Evolutionary conservation across 257 asterid genomes (phyloP).

Genomic region (Solanum chmielewskii): DNA sequence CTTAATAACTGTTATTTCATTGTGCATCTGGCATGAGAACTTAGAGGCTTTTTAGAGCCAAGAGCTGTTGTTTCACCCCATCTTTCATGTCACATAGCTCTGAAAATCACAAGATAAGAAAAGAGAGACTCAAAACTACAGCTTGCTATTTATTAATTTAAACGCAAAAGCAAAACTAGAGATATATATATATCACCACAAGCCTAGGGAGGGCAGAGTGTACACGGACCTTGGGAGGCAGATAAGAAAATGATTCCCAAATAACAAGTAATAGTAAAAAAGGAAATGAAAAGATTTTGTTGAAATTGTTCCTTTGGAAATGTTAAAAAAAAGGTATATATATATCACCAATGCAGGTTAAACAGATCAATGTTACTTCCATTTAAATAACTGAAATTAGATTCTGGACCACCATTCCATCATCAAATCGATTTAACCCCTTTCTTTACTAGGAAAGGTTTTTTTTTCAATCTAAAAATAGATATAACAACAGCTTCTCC

Average conservation of each 20-base stretch:
- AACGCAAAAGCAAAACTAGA: neutral
- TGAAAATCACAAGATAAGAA: constrained; percentile 4
- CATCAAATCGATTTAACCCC: neutral
- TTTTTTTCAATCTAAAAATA: neutral
- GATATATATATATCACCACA: too few relatives aligned
- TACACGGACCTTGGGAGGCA: neutral
- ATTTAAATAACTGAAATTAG: neutral
- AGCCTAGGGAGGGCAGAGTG: neutral
- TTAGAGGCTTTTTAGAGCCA: neutral
- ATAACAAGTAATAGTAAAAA: neutral
- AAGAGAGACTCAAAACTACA: neutral
- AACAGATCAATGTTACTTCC: neutral
- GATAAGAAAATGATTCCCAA: neutral
- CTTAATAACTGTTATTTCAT: neutral
- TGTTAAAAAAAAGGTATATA: neutral
- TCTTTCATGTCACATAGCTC: constrained; percentile 38
- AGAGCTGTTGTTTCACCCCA: constrained; percentile 20
- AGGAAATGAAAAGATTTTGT: neutral
- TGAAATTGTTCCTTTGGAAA: neutral
- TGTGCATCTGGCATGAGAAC: constrained; percentile 13
- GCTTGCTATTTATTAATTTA: neutral
- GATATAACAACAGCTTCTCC: neutral
- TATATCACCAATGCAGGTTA: neutral
- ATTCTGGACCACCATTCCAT: neutral
- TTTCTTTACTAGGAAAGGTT: neutral